Conservation (phyloP, 208 protist genomes). For the Zelonia costaricensis region DNA sequence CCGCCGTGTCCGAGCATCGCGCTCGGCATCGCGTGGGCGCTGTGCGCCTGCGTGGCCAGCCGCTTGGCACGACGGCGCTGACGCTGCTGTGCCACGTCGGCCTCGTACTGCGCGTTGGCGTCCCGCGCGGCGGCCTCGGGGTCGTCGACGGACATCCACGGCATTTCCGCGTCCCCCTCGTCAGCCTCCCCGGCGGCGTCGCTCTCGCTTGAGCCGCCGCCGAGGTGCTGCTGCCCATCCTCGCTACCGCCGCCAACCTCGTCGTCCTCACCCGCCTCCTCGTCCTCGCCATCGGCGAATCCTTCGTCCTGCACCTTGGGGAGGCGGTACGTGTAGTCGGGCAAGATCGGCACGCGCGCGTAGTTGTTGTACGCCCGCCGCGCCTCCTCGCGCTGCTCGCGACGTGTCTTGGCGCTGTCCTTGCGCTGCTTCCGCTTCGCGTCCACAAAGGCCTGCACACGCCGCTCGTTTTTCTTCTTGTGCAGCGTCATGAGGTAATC, state of each 20-base stretch:
- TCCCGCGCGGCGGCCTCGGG: constrained; percentile 15
- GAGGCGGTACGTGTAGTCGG: constrained; percentile 83
- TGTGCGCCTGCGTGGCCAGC: constrained; percentile 31
- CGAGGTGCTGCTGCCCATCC: too few relatives aligned
- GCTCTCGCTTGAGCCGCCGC: constrained; percentile 1
- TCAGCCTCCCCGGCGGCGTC: constrained; percentile 7
- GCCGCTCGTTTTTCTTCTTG: constrained; percentile 87
- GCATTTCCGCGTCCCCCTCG: constrained; percentile 15
- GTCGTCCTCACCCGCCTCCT: constrained; percentile 23
- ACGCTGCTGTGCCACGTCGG: constrained; percentile 4
- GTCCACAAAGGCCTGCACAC: constrained; percentile 86
- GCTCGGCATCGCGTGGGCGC: constrained; percentile 60
- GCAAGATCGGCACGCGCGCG: constrained; percentile 81
- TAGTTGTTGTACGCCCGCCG: constrained; percentile 86
- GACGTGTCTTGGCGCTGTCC: constrained; percentile 68
- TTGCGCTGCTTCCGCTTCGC: constrained; percentile 66
- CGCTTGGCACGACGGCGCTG: constrained; percentile 18
- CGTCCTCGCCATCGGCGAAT: constrained; percentile 26
- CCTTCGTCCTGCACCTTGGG: constrained; percentile 45
- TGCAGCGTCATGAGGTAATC: constrained; percentile 82
- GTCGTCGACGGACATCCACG: constrained; percentile 40
- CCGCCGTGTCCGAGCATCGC: constrained; percentile 40
- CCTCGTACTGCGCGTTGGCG: constrained; percentile 10
- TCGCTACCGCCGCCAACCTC: constrained; percentile 1
- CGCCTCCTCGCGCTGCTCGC: constrained; percentile 82